A percentile compares a stretch with the other conserved stretches of the same genome.
Conservation (phyloP, 1,139 yeast genomes). For the Taphrina deformans region DNA sequence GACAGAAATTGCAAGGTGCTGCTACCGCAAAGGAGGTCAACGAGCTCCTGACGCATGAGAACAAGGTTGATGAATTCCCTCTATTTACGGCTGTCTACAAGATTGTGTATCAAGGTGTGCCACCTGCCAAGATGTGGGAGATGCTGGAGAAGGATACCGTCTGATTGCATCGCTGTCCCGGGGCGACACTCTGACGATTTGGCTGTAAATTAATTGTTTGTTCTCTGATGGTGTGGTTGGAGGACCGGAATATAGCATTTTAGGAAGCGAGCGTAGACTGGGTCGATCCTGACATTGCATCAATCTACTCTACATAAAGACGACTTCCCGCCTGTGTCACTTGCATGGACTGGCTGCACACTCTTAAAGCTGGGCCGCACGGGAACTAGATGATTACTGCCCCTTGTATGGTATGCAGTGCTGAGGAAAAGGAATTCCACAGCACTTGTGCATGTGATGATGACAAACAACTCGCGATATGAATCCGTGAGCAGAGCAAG, state of each 20-base stretch:
- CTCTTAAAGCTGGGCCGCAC: too few species aligned
- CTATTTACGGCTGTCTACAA: conserved; percentile 81
- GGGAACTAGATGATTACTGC: too few species aligned
- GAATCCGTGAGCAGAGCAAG: too few species aligned
- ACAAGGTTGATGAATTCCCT: conserved; percentile 73
- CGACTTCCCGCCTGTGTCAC: too few species aligned
- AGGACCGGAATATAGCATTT: background rate
- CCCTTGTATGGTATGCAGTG: too few species aligned
- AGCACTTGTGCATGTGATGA: too few species aligned
- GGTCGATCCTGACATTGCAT: background rate
- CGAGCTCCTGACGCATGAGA: conserved; percentile 66
- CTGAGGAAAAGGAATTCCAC: too few species aligned
- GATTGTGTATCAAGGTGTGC: conserved; percentile 70
- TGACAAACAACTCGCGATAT: too few species aligned
- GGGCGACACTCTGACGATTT: background rate
- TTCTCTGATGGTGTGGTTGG: background rate
- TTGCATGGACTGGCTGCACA: too few species aligned
- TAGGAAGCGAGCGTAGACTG: conserved; percentile 5
- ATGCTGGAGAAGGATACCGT: conserved; percentile 3
- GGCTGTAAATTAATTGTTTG: background rate
- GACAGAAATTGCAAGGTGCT: conserved; percentile 93
- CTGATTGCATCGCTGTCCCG: background rate
- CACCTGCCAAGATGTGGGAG: conserved; percentile 36
- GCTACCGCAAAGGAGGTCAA: conserved; percentile 86
- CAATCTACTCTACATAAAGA: too few species aligned